Base-by-base conservation (phyloP, 106 monocot species). In the Allium cepa region DNA sequence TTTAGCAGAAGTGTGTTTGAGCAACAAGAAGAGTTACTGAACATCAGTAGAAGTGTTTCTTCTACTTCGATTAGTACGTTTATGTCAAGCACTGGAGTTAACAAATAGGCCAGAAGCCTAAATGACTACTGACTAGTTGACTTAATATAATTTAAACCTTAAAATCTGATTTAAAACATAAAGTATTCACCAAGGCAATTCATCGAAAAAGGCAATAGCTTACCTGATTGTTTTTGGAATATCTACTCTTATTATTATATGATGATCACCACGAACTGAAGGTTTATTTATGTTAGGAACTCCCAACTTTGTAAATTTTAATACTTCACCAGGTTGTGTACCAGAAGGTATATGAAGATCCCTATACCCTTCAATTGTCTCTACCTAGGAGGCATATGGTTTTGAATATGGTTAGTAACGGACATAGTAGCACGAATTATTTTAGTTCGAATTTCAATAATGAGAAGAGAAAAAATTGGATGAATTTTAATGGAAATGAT, bases 211-310 rank as follows among this genome's bases (percentile, higher is more conserved):
- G 47, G 10, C 47, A 63, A 46, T 7, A 26, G 45, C 10, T 8
- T 53, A 92, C 97, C 92, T 99, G 79, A 90, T 90, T 66, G 71
- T 57, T 72, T 87, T 89, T 9, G 97, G 97, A 59, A 92, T 92
- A 77, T 81, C 62, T 62, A 99, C 80, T 10, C 65, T 77, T 47
- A 99, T 76, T 55, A 71, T 65, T 75, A 99, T 89, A 76, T 82
- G 70, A 78, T 99, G 97, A 76, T 99, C 97, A 60, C 97, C 97
- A 53, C 84, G 77, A 79, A 84, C 73, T 60, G 86, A 72, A 73
- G 87, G 97, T 71, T 67, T 89, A 56, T 84, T 90, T 46, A 99
- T 76, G 73, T 85, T 80, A 64, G 97, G 97, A 69, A 83, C 81
- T 66, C 97, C 97, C 82, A 92, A 60, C n/a, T 79, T 80, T 69